These are phyloP conservation scores for Cucurbita argyrosperma DNA, from an alignment of 306 rosid genomes.

Conservation along the genomic window DNA sequence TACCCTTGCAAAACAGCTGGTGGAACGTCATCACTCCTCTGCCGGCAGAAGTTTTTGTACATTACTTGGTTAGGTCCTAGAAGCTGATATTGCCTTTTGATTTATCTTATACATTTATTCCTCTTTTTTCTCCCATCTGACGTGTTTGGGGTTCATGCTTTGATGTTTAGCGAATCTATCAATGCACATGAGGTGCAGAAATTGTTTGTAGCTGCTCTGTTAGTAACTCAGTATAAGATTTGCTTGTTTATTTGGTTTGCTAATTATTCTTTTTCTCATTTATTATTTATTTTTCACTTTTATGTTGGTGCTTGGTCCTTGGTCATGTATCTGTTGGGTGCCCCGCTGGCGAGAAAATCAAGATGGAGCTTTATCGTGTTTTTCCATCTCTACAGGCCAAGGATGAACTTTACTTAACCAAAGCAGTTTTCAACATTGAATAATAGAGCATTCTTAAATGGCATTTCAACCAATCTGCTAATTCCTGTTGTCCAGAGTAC, in stretches of 20 bases:
- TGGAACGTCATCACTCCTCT: neutral
- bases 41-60: slow-evolving; percentile 1
- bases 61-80: slow-evolving; percentile 1
- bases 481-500: neutral
- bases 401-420: neutral
- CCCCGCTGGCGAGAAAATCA: neutral
- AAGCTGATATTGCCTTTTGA: neutral
- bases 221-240: neutral
- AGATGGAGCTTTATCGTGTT: neutral
- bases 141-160: neutral
- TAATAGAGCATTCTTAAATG: neutral
- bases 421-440: neutral
- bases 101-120: neutral
- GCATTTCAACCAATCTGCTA: neutral
- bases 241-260: neutral
- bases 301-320: neutral
- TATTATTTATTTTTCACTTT: neutral
- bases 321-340: neutral
- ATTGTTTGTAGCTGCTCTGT: neutral
- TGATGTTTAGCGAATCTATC: neutral
- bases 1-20: neutral
- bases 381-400: neutral
- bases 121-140: neutral
- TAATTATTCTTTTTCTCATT: neutral
- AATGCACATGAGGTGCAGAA: neutral